Evolutionary conservation across 2,329 filamentous ascomycete genomes (phyloP).

Genomic region (Calonectria pauciramosa): DNA sequence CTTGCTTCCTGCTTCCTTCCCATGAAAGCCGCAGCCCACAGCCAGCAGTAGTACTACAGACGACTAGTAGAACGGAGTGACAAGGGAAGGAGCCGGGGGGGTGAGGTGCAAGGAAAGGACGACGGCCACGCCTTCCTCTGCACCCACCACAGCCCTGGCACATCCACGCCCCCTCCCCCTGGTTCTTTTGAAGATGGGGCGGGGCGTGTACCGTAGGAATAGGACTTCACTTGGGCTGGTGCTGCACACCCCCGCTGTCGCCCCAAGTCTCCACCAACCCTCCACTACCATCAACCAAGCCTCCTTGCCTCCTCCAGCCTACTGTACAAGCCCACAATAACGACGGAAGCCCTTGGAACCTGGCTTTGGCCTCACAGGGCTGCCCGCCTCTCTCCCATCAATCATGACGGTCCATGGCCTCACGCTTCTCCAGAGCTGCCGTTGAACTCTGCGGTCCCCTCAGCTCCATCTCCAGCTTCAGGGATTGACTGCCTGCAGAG

Average conservation of each 20-base stretch:
- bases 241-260: slow-evolving; percentile 12
- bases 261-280: slow-evolving; percentile 16
- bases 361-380: slow-evolving; percentile 43
- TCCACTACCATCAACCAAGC: slow-evolving; percentile 22
- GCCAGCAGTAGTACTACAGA: slow-evolving; percentile 5
- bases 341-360: slow-evolving; percentile 11
- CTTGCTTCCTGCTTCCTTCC: slow-evolving; percentile 22
- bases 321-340: neutral
- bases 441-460: neutral
- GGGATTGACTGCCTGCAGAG: neutral
- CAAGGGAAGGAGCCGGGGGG: slow-evolving; percentile 29
- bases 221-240: neutral
- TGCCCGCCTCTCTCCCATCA: slow-evolving; percentile 27
- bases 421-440: neutral
- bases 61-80: slow-evolving; percentile 26
- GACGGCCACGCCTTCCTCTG: slow-evolving; percentile 18
- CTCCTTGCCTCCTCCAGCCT: slow-evolving; percentile 23
- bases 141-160: slow-evolving; percentile 13
- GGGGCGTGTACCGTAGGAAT: slow-evolving; percentile 15
- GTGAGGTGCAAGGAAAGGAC: neutral
- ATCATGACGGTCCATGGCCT: slow-evolving; percentile 25
- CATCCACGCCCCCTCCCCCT: slow-evolving; percentile 5
- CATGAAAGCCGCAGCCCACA: slow-evolving; percentile 33
- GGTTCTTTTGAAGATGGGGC: neutral
- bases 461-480: neutral